Conservation (phyloP, 108 stramenopile genomes). For the Cylindrotheca closterium region DNA sequence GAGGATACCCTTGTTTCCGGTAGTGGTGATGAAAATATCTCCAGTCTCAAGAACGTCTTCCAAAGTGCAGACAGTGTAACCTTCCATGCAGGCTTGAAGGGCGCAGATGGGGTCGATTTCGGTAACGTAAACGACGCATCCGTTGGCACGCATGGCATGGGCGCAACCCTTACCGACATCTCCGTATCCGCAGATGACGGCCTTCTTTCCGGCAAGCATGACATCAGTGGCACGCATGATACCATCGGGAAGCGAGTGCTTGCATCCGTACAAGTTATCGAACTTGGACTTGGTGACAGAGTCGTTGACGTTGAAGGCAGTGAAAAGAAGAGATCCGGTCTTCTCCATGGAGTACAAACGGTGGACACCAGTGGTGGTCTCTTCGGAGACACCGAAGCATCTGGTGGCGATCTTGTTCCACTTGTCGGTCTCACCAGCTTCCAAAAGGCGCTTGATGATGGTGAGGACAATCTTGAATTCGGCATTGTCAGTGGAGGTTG, state of each 20-base stretch:
- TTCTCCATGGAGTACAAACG: constrained; percentile 99
- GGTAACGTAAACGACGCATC: constrained; percentile 97
- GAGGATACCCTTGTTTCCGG: constrained; percentile 99
- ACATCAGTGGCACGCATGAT: constrained; percentile 99
- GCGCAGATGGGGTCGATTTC: constrained; percentile 99
- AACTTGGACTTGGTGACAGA: constrained; percentile 99
- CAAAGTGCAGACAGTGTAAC: constrained; percentile 93
- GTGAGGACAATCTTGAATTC: constrained; percentile 99
- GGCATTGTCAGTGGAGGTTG: constrained; percentile 95
- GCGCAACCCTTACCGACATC: constrained; percentile 99
- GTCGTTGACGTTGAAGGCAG: constrained; percentile 99
- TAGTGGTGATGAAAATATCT: constrained; percentile 99
- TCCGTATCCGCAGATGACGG: constrained; percentile 99
- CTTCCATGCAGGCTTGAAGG: constrained; percentile 99
- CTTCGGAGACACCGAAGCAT: constrained; percentile 98
- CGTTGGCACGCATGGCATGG: constrained; percentile 97
- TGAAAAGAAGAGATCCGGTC: constrained; percentile 95
- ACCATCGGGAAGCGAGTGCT: constrained; percentile 99
- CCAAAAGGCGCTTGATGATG: constrained; percentile 97
- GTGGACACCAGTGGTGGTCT: constrained; percentile 99
- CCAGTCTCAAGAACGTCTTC: constrained; percentile 80
- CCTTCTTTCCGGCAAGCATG: constrained; percentile 99
- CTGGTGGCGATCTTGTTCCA: constrained; percentile 97
- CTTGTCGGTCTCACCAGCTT: constrained; percentile 93
- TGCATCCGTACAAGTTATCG: constrained; percentile 99